Base-by-base conservation (phyloP, 108 stramenopile species). In the Phaeodactylum tricornutum region DNA sequence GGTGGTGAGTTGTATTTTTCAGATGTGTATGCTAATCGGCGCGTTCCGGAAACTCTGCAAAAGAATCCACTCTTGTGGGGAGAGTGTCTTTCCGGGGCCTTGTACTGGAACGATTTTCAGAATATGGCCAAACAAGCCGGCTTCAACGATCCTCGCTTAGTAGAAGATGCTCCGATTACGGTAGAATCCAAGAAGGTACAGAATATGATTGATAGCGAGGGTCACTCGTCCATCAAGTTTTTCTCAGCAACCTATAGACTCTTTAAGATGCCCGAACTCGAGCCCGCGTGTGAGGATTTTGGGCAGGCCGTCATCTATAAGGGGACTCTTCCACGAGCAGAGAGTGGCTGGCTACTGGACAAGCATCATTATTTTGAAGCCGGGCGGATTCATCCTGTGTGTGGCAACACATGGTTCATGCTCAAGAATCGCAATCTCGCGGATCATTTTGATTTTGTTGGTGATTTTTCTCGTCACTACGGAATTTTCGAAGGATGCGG, bases 1-100 rank as follows among this genome's bases (percentile, higher is more conserved):
- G 97, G 97, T 35, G 97, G 97, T 19, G 94, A 95, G 64, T 48
- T 98, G 43, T 95, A 96, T 72, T 96, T 98, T 59, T 88, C 84
- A 2, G 97, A 98, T 57, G 97, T 98, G 3, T 97, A 96, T 66
- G 53, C 90, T 42, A 88, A 84, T 50, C 79, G 93, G 17, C 81
- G 96, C 32, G 82, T 97, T 12, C 93, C 96, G 8, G 57, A 76
- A 42, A 53, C 62, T 2, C 52, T 89, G 32, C 73, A 65, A 29
- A 68, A 83, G 22, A 72, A 89, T 66, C 59, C 69, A 27, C 91
- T 92, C 9, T 55, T 97, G 12, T 95, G 94, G 90, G 96, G 96
- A 23, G 96, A 97, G 57, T 97, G 96, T 54, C 56, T 97, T 22
- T 66, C 66, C 11, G 96, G 96, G 25, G 96, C 96, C 0, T 64